Evolutionary conservation across 2,329 filamentous ascomycete species (phyloP).

Genomic region (Corinectria fuckeliana): DNA sequence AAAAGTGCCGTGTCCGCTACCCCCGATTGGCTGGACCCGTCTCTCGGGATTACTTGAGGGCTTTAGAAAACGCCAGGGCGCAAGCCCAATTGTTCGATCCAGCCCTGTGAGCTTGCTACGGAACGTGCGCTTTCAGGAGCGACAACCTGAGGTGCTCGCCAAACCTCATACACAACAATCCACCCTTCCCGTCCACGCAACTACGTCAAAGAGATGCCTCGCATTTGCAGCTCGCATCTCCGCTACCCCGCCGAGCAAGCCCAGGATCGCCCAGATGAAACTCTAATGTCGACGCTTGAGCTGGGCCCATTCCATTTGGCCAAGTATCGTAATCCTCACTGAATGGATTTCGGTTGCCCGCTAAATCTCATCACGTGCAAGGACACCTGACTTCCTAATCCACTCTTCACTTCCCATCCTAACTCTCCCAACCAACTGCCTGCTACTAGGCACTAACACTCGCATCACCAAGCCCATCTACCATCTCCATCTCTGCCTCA

Average conservation of each 20-base stretch:
- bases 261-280: conserved; percentile 14
- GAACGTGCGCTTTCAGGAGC: background rate
- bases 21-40: conserved; percentile 24
- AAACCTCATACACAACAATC: background rate
- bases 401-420: background rate
- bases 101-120: conserved; percentile 1
- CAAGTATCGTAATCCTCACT: conserved; percentile 1
- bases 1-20: conserved; percentile 12
- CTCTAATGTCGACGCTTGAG: conserved; percentile 14
- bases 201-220: background rate
- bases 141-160: background rate
- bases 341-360: background rate
- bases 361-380: background rate
- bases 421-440: background rate
- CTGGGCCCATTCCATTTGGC: background rate
- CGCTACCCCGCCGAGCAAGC: conserved; percentile 7
- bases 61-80: conserved; percentile 13
- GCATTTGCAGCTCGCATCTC: background rate
- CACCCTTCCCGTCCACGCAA: background rate
- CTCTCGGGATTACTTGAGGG: conserved; percentile 16
- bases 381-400: background rate
- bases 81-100: conserved; percentile 16
- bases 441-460: background rate
- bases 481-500: background rate
- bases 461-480: background rate